Conservation (phyloP, 2,329 filamentous ascomycete genomes). For the Sphaerostilbella broomeana region DNA sequence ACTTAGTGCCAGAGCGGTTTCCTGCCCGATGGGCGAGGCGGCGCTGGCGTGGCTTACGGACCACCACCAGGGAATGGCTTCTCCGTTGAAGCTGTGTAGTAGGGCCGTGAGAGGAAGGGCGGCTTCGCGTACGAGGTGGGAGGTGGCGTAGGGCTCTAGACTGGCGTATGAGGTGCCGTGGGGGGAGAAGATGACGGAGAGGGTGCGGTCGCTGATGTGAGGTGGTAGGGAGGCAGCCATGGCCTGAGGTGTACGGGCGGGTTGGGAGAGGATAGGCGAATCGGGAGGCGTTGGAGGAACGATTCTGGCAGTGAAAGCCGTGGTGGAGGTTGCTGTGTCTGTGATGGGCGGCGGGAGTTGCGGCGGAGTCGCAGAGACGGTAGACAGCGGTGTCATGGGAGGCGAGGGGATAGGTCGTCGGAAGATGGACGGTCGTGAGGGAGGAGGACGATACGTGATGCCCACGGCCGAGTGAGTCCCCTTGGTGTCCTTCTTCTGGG, state of each 20-base stretch:
- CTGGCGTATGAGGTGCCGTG: slow-evolving; percentile 52
- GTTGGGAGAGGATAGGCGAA: slow-evolving; percentile 23
- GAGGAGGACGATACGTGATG: slow-evolving; percentile 62
- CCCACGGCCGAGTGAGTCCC: slow-evolving; percentile 61
- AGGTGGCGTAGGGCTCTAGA: slow-evolving; percentile 49
- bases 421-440: slow-evolving; percentile 19
- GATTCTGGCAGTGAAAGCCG: slow-evolving; percentile 3
- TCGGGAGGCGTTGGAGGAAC: slow-evolving; percentile 27
- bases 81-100: slow-evolving; percentile 56
- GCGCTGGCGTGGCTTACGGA: slow-evolving; percentile 53
- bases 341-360: slow-evolving; percentile 11
- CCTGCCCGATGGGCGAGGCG: slow-evolving; percentile 50
- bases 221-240: slow-evolving; percentile 28
- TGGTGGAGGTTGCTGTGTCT: slow-evolving; percentile 4
- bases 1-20: slow-evolving; percentile 47
- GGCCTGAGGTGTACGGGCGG: slow-evolving; percentile 30
- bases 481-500: slow-evolving; percentile 53
- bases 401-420: slow-evolving; percentile 15
- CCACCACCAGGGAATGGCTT: slow-evolving; percentile 55
- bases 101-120: slow-evolving; percentile 58
- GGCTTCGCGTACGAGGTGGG: slow-evolving; percentile 48
- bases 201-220: slow-evolving; percentile 34
- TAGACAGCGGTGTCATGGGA: slow-evolving; percentile 13
- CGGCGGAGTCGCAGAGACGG: slow-evolving; percentile 4
- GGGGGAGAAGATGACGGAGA: slow-evolving; percentile 59